Evolutionary conservation across 2,329 filamentous ascomycete species (phyloP), one percentile per base, ranked within the genome.

Genomic region (Curvularia lunata): DNA sequence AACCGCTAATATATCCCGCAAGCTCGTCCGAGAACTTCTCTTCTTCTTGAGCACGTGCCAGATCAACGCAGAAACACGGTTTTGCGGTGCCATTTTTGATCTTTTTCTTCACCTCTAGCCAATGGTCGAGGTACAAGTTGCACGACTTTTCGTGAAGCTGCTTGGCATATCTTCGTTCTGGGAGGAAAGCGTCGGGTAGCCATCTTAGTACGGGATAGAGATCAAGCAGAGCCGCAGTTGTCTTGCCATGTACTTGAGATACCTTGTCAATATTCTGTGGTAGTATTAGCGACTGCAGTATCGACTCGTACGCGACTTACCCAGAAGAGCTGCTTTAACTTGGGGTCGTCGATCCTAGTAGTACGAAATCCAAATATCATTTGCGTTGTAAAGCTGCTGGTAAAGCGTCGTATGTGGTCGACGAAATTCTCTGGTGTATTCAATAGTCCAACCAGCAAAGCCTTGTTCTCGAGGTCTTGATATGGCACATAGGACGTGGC

Each of bases 381-480:
- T 3, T 78, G 78, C 0, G 82, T 83, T 0, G 80, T 81, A 8
- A 84, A 62, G 1, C 82, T 80, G 47, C 79, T 81, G 2, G 80
- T 78, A 58, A 82, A 85, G 28, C 82, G 76, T 10, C 80, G 74
- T 18, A 84, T 75, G 48, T 83, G 79, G 10, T 81, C 67, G 4
- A 78, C 52, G 43, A 82, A 82, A 1, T 75, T 56, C 1, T 78
- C 62, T 0, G 83, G 83, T 6, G 70, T 58, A 0, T 80, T 76
- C 3, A 85, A 62, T 18, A 86, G 69, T 6, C 82, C 80, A 43
- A 74, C 59, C 19, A 85, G 72, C 83, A 86, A 83, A 48, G 81
- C 79, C 64, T 82, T 83, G 68, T 81, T 84, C 66, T 86, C 84
- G 2, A 86, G 75, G 47, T 82, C 78, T 61, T 86, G 84, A 61